Evolutionary conservation across 2,329 filamentous ascomycete genomes (phyloP).

Genomic region (Colletotrichum chrysophilum): DNA sequence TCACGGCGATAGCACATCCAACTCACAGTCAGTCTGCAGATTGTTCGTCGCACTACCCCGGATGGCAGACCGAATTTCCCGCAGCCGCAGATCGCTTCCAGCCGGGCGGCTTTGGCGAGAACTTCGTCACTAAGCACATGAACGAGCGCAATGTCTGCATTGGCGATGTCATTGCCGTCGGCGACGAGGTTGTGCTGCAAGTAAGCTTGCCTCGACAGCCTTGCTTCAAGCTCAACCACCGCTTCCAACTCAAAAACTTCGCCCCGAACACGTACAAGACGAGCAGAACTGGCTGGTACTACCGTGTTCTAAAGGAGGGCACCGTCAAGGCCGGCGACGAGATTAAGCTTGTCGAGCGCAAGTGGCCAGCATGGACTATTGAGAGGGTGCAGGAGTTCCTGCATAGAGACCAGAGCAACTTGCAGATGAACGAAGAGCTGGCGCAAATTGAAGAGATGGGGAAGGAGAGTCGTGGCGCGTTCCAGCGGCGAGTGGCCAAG

Average conservation of each 20-base stretch:
- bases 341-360: slow-evolving; percentile 60
- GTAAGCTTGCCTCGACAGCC: slow-evolving; percentile 67
- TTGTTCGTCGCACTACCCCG: slow-evolving; percentile 62
- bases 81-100: slow-evolving; percentile 54
- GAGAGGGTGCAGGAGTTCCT: slow-evolving; percentile 68
- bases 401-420: slow-evolving; percentile 57
- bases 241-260: slow-evolving; percentile 68
- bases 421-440: slow-evolving; percentile 57
- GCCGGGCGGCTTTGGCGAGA: slow-evolving; percentile 69
- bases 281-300: slow-evolving; percentile 70
- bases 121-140: slow-evolving; percentile 61
- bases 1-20: background rate
- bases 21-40: slow-evolving; percentile 43
- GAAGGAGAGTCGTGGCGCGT: slow-evolving; percentile 51
- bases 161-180: slow-evolving; percentile 63
- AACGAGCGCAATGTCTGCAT: slow-evolving; percentile 71
- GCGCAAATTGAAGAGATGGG: slow-evolving; percentile 56
- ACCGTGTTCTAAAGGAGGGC: slow-evolving; percentile 63
- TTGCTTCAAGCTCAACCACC: slow-evolving; percentile 73
- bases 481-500: slow-evolving; percentile 56
- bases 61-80: slow-evolving; percentile 60
- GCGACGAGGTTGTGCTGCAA: slow-evolving; percentile 57
- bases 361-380: slow-evolving; percentile 65
- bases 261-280: slow-evolving; percentile 60
- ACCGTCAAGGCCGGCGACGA: slow-evolving; percentile 60